These are phyloP conservation scores for Sungouiozyma intestinalis DNA, from an alignment of 805 yeast genomes.

Conservation along the genomic window DNA sequence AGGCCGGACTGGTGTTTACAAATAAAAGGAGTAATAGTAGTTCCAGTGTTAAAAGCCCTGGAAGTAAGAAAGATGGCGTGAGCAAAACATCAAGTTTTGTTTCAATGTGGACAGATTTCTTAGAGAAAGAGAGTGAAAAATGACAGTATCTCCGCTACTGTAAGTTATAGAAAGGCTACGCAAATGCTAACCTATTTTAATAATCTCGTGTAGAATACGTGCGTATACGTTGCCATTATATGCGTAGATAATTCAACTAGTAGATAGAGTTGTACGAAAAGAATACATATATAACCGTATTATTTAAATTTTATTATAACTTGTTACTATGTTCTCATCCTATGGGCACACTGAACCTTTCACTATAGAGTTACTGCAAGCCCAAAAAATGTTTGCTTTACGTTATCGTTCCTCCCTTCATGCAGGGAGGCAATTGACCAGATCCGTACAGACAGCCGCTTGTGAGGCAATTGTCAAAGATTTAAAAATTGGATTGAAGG, in stretches of 20 bases:
- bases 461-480: conserved; percentile 26
- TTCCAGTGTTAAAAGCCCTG: conserved; percentile 1
- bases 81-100: conserved; percentile 49
- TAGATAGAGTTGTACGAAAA: too few species aligned
- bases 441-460: conserved; percentile 29
- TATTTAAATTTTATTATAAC: too few species aligned
- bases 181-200: too few species aligned
- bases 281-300: too few species aligned
- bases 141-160: too few species aligned
- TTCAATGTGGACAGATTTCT: conserved; percentile 67
- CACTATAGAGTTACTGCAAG: neutral
- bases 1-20: conserved; percentile 51
- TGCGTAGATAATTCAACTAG: too few species aligned
- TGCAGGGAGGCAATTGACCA: conserved; percentile 4
- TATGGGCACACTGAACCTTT: neutral
- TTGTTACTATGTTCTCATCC: too few species aligned
- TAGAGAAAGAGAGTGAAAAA: conserved; percentile 57
- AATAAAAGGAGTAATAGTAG: neutral
- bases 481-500: conserved; percentile 36
- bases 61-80: conserved; percentile 8
- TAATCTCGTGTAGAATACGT: too few species aligned
- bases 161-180: too few species aligned
- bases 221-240: too few species aligned
- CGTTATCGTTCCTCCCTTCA: neutral
- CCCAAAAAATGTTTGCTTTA: neutral